These are phyloP conservation scores for Astrephomene gubernaculifera DNA, from an alignment of 139 green algal species.

Conservation along the genomic window DNA sequence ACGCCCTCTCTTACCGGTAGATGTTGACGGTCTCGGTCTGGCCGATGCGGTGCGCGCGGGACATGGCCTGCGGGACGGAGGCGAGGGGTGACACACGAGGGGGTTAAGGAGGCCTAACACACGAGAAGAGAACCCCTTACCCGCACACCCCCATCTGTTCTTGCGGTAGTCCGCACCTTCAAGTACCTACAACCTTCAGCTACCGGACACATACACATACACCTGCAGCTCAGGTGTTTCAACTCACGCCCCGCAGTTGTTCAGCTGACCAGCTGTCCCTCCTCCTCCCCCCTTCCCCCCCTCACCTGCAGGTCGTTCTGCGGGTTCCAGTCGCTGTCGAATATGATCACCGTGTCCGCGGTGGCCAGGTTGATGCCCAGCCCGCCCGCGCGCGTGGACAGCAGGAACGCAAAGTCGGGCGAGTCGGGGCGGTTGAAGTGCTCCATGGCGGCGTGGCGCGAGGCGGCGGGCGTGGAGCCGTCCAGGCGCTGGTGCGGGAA, in stretches of 20 bases:
- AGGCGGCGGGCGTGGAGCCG: conserved; percentile 83
- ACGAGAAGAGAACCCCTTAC: too few relatives aligned
- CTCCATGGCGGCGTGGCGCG: conserved; percentile 90
- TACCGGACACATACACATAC: too few relatives aligned
- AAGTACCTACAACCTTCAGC: too few relatives aligned
- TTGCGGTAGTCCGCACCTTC: too few relatives aligned
- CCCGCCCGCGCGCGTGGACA: conserved; percentile 81
- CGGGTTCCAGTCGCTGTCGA: conserved; percentile 64
- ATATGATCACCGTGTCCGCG: conserved; percentile 88
- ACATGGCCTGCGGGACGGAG: conserved; percentile 84
- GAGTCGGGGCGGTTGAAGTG: conserved; percentile 92
- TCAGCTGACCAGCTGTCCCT: background rate
- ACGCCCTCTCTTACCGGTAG: conserved; percentile 78
- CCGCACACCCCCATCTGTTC: too few relatives aligned
- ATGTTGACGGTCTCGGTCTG: conserved; percentile 96
- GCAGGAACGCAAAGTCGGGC: conserved; percentile 95
- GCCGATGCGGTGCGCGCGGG: conserved; percentile 93
- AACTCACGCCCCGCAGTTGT: too few relatives aligned
- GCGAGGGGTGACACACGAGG: background rate
- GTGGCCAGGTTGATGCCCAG: conserved; percentile 94
- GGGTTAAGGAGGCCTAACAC: background rate
- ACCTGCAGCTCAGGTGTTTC: too few relatives aligned
- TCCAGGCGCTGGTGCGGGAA: conserved; percentile 94
- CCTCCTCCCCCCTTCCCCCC: background rate
- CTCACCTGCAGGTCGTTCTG: conserved; percentile 58